Evolutionary conservation across 768 basidiomycete genomes (phyloP), one percentile per base, ranked within the genome.

Genomic region (Trametopsis cervina): DNA sequence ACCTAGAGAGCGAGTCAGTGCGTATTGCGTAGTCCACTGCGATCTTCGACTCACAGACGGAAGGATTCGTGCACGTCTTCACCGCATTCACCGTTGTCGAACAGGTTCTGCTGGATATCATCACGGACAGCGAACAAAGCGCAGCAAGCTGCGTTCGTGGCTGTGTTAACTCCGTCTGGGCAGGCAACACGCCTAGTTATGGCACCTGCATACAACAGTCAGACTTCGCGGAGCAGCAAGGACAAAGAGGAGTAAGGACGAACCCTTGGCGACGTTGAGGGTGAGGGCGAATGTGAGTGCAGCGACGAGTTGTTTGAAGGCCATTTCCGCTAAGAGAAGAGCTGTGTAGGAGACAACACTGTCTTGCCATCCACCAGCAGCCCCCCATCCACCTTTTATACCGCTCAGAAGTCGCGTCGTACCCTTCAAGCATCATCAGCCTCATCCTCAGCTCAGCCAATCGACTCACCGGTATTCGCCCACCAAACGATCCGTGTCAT

Each of bases 101-200:
- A 64, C 11, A 62, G 39, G 45, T 56, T 54, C 23, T 51, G 43
- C 44, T 66, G 51, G 40, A 66, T 57, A 35, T 60, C 59, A 36
- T 63, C 62, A 20, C 59, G 44, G 38, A 66, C 54, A 23, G 61
- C 49, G 53, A 61, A 63, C 40, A 59, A 58, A 2, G 50, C 47
- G 40, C 66, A 67, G 44, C 65, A 67, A 4, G 59, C 60, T 9
- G 52, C 53, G 51, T 66, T 56, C 2, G 41, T 47, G 3, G 57
- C 65, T n/a, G 41, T 56, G 44, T 63, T 54, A 18, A 54, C 53
- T 23, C 65, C 63, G 44, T 63, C 60, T 4, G 65, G 56, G 44
- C 65, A 66, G 39, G 63, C 53, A 26, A 49, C 54, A 25, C 54
- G 49, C 29, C 43, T 52, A 17, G 42, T 44, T 6, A 47, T 17